Base-by-base conservation (phyloP, 768 basidiomycete species). In the Phlebiopsis gigantea region DNA sequence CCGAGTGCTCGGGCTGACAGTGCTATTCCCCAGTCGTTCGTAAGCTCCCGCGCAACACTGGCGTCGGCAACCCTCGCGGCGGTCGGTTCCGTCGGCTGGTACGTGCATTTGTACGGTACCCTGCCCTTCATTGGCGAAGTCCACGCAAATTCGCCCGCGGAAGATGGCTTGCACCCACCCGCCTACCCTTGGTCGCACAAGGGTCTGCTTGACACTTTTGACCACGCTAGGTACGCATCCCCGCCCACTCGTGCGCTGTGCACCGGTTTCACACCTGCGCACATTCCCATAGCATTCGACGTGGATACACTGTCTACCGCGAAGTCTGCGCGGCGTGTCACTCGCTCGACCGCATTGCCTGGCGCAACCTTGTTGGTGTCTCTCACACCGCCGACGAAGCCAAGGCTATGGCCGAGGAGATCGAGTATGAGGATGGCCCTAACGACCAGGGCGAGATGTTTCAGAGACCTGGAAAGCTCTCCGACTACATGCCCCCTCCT, bases 261-360 rank as follows among this genome's bases (percentile, higher is more conserved):
- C 53, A 57, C 53, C 55, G 58, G 53, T 50, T 44, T 25, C 53
- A 15, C 57, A 15, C 49, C 30, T 57, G 48, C 14, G 53, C 24
- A 30, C 57, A 61, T 21, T 51, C 21, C 14, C 31, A n/a, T 58
- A 96, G 94, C 73, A 95, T 98, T 68, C 93, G 95, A 66, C 82
- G 96, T 68, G 95, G 93, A 41, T 95, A 91, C 78, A 85, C 90
- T 72, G 97, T 99, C 56, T 99, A 99, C 80, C 92, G 94, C 62
- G 96, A 99, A 75, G 97, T 99, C 56, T 99, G 97, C 70, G 92
- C 97, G 15, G 93, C 97, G 10, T 99, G 97, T 74, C 97, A 99
- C 73, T 99, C 97, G 30, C 85, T 99, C 55, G 93, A 99, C 77
- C 93, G 97, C 65, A 95, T 99, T 69, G 97, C 97, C 57, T 99